These are phyloP conservation scores for Quercus lobata DNA, from an alignment of 331 rosid species.

Conservation along the genomic window DNA sequence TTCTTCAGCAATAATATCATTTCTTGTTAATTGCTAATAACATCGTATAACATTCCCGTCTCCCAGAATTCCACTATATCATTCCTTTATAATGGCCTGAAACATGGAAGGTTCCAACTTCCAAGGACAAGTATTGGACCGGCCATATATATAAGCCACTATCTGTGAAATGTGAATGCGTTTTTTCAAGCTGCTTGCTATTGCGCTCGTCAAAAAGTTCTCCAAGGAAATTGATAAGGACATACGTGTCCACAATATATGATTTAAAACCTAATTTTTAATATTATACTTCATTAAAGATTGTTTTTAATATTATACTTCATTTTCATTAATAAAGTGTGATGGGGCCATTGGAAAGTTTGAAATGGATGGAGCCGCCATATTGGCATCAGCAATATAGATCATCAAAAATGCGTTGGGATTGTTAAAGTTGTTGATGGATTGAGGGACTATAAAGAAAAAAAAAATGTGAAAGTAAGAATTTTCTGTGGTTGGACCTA, in stretches of 20 bases:
- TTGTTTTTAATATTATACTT: constrained; percentile 7
- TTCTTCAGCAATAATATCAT: no score
- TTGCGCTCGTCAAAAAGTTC: constrained; percentile 41
- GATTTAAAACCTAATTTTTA: neutral
- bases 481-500: no score
- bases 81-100: neutral
- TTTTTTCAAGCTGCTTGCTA: constrained; percentile 19
- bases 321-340: neutral
- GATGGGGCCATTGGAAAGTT: no score
- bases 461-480: no score
- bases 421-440: no score
- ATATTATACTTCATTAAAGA: constrained; percentile 18
- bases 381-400: no score
- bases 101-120: constrained; percentile 15
- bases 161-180: constrained; percentile 5
- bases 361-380: no score
- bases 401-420: no score
- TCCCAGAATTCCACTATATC: neutral
- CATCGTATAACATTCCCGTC: neutral
- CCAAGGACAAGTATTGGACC: constrained; percentile 21
- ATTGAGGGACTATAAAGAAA: no score
- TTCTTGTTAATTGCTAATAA: neutral
- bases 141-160: constrained; percentile 7
- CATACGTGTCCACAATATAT: constrained; percentile 26
- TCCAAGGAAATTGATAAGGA: constrained; percentile 10